Conservation (phyloP, 495 filamentous ascomycete genomes). For the Cercophora newfieldiana region DNA sequence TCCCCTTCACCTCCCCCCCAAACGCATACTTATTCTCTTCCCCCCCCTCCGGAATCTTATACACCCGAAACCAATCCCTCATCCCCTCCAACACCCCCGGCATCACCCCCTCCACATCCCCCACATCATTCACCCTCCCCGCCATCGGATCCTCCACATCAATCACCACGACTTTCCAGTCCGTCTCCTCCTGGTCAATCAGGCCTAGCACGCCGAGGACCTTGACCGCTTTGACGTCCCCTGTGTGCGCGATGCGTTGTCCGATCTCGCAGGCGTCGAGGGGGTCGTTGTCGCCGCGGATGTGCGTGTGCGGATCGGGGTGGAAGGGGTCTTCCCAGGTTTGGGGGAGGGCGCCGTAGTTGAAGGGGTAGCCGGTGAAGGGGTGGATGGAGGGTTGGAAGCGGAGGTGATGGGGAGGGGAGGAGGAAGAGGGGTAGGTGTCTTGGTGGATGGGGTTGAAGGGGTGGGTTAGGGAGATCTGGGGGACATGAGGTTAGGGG, state of each 20-base stretch:
- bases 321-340: constrained; percentile 30
- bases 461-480: constrained; percentile 23
- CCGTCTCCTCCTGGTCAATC: constrained; percentile 37
- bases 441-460: constrained; percentile 34
- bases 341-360: constrained; percentile 31
- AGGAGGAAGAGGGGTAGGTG: not conserved
- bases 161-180: constrained; percentile 39
- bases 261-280: constrained; percentile 29
- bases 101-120: constrained; percentile 27
- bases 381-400: constrained; percentile 27
- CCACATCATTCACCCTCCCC: constrained; percentile 25
- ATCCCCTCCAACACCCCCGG: constrained; percentile 31
- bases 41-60: constrained; percentile 27
- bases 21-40: constrained; percentile 21
- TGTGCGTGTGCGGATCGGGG: constrained; percentile 1
- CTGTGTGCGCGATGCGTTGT: not conserved
- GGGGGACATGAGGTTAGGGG: not conserved
- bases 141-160: constrained; percentile 31
- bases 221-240: constrained; percentile 29
- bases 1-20: constrained; percentile 16
- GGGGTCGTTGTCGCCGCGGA: constrained; percentile 30
- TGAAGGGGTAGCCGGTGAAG: constrained; percentile 33
- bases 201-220: constrained; percentile 34
- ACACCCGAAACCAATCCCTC: constrained; percentile 33
- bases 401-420: constrained; percentile 4